Percentiles rank a stretch among this genome's conserved stretches.
phyloP scores from a whole-genome alignment of 768 basidiomycete genomes.

The Phanerochaete sordida region DNA sequence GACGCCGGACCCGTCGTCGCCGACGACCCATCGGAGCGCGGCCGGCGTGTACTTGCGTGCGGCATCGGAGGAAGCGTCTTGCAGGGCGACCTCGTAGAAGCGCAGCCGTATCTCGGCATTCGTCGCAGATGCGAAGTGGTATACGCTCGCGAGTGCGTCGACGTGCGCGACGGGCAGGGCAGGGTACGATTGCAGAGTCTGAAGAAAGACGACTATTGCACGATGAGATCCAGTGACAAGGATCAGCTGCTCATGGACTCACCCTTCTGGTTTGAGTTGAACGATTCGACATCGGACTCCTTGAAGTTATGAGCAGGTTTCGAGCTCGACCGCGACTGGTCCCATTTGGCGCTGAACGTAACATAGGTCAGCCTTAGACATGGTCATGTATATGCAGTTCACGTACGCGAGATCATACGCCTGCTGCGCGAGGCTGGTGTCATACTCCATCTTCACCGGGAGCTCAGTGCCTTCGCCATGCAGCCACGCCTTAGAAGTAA shows the following conservation, averaged over 20 bases:
- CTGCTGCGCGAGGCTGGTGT: conserved; percentile 62
- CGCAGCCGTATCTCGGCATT: conserved; percentile 79
- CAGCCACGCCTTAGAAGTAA: conserved; percentile 63
- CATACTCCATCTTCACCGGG: conserved; percentile 74
- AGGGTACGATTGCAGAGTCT: conserved; percentile 59
- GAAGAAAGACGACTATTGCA: conserved; percentile 73
- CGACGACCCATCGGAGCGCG: conserved; percentile 68
- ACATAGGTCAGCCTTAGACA: neutral
- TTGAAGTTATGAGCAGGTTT: conserved; percentile 50
- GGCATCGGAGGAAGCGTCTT: conserved; percentile 40
- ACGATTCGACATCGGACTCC: conserved; percentile 54
- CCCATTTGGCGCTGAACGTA: conserved; percentile 46
- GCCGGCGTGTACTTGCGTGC: conserved; percentile 43
- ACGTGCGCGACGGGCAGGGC: conserved; percentile 61
- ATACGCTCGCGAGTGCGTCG: conserved; percentile 51
- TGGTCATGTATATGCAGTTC: neutral
- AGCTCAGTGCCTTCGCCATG: conserved; percentile 74
- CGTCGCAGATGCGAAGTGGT: conserved; percentile 45
- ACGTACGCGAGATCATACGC: conserved; percentile 67
- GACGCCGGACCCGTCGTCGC: conserved; percentile 51
- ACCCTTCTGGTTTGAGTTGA: conserved; percentile 80
- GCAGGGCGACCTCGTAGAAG: conserved; percentile 71
- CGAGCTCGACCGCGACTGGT: conserved; percentile 50
- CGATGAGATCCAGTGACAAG: neutral
- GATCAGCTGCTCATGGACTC: conserved; percentile 11